Evolutionary conservation across 805 yeast species (phyloP).

Genomic region (Grigorovia jiainica): DNA sequence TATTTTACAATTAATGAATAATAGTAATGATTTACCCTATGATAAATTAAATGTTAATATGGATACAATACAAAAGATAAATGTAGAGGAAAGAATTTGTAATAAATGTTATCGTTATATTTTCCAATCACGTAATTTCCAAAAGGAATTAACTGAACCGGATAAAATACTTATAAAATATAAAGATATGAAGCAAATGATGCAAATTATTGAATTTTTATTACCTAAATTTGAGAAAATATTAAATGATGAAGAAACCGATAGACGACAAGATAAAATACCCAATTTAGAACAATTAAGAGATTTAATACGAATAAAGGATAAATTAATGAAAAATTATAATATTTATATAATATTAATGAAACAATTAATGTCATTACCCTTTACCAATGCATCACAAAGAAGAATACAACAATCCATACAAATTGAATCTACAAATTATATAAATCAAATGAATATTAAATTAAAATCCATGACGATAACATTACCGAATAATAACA

Average conservation of each 20-base stretch:
- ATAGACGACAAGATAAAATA: constrained; percentile 10
- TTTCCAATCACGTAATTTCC: constrained; percentile 45
- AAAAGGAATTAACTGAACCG: constrained; percentile 29
- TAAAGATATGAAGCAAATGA: constrained; percentile 32
- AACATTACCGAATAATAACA: constrained; percentile 1
- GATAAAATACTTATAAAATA: constrained; percentile 30
- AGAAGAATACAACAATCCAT: constrained; percentile 43
- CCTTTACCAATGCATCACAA: constrained; percentile 35
- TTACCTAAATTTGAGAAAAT: constrained; percentile 37
- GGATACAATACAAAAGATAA: constrained; percentile 6
- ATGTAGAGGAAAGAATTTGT: constrained; percentile 50
- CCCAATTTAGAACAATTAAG: neutral
- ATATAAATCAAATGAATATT: constrained; percentile 58
- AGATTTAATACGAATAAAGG: constrained; percentile 35
- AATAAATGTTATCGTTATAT: constrained; percentile 54
- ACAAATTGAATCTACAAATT: constrained; percentile 44
- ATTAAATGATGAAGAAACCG: constrained; percentile 28
- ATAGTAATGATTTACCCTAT: constrained; percentile 21
- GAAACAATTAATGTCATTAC: constrained; percentile 32
- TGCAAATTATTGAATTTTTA: constrained; percentile 30
- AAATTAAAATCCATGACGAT: constrained; percentile 52
- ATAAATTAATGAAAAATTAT: constrained; percentile 40
- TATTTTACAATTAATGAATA: constrained; percentile 22
- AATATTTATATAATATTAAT: constrained; percentile 42
- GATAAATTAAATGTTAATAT: constrained; percentile 12